Evolutionary conservation across 1,284 basidiomycete species (phyloP).

Genomic region (Rhizoctonia solani): DNA sequence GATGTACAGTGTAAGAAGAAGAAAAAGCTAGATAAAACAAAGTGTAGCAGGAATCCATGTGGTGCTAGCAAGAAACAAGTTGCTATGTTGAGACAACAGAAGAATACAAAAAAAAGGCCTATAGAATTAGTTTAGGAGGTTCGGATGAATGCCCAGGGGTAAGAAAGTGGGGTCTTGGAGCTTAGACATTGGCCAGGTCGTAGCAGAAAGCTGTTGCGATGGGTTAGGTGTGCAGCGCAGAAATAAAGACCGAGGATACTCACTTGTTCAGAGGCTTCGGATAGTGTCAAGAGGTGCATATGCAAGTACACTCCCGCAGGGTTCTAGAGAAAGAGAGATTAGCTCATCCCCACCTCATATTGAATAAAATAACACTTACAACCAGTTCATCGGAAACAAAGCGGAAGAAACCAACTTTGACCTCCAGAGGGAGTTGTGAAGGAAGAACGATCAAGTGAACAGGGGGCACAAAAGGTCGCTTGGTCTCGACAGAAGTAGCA

Average conservation of each 20-base stretch:
- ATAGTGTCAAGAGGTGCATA: slow-evolving; percentile 70
- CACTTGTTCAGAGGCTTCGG: slow-evolving; percentile 63
- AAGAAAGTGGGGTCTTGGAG: slow-evolving; percentile 38
- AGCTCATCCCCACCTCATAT: slow-evolving; percentile 5
- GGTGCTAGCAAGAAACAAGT: neutral
- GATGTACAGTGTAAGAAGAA: slow-evolving; percentile 6
- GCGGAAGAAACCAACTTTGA: slow-evolving; percentile 62
- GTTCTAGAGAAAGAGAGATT: slow-evolving; percentile 54
- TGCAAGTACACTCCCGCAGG: slow-evolving; percentile 64
- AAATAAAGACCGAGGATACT: slow-evolving; percentile 40
- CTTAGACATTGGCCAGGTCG: slow-evolving; percentile 35
- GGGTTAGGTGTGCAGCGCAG: neutral
- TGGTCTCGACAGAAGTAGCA: neutral
- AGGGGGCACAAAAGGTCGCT: slow-evolving; percentile 66
- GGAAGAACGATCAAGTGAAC: slow-evolving; percentile 73
- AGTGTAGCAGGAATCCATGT: neutral
- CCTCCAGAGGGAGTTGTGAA: slow-evolving; percentile 69
- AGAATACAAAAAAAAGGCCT: neutral
- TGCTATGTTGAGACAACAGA: neutral
- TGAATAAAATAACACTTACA: slow-evolving; percentile 49
- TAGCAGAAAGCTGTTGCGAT: slow-evolving; percentile 18
- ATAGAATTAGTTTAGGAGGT: neutral
- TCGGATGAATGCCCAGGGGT: slow-evolving; percentile 39
- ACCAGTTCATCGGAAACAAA: slow-evolving; percentile 62
- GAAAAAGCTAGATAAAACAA: neutral